Evolutionary conservation across 352 stramenopile genomes (phyloP).

Genomic region (Phytophthora sansomeana): DNA sequence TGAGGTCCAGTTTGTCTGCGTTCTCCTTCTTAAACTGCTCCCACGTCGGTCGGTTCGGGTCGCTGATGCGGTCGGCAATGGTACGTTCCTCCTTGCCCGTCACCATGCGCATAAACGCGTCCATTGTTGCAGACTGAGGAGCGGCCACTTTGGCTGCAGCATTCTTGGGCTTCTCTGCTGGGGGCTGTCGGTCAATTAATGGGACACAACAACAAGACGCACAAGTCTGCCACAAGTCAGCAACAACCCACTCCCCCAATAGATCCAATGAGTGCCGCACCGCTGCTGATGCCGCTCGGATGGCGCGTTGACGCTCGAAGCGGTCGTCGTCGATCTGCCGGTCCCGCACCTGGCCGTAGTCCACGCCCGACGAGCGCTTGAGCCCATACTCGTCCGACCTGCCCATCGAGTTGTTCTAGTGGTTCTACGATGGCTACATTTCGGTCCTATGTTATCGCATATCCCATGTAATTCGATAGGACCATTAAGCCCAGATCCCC

Average conservation of each 20-base stretch:
- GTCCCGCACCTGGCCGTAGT: slow-evolving; percentile 85
- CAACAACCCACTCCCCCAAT: background rate
- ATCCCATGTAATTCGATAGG: slow-evolving; percentile 6
- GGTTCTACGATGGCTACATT: slow-evolving; percentile 27
- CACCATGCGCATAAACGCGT: slow-evolving; percentile 94
- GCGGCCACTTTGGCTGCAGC: slow-evolving; percentile 2
- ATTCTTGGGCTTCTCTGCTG: slow-evolving; percentile 33
- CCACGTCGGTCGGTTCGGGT: slow-evolving; percentile 95
- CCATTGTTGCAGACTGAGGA: slow-evolving; percentile 88
- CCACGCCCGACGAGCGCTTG: slow-evolving; percentile 81
- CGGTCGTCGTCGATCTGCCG: slow-evolving; percentile 87
- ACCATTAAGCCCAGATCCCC: slow-evolving; percentile 3
- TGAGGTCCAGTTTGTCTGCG: slow-evolving; percentile 93
- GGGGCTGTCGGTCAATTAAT: slow-evolving; percentile 15
- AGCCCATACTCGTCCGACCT: slow-evolving; percentile 69
- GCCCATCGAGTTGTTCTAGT: slow-evolving; percentile 15
- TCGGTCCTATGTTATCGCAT: slow-evolving; percentile 4
- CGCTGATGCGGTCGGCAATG: slow-evolving; percentile 94
- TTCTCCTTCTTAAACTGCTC: slow-evolving; percentile 98
- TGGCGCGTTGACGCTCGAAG: slow-evolving; percentile 77
- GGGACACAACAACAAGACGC: background rate
- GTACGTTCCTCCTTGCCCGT: slow-evolving; percentile 94
- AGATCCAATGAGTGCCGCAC: slow-evolving; percentile 21
- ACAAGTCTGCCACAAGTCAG: background rate
- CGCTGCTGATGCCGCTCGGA: slow-evolving; percentile 50